phyloP scores from a whole-genome alignment of 805 yeast genomes.

The Cyberlindnera euphorbiae region DNA sequence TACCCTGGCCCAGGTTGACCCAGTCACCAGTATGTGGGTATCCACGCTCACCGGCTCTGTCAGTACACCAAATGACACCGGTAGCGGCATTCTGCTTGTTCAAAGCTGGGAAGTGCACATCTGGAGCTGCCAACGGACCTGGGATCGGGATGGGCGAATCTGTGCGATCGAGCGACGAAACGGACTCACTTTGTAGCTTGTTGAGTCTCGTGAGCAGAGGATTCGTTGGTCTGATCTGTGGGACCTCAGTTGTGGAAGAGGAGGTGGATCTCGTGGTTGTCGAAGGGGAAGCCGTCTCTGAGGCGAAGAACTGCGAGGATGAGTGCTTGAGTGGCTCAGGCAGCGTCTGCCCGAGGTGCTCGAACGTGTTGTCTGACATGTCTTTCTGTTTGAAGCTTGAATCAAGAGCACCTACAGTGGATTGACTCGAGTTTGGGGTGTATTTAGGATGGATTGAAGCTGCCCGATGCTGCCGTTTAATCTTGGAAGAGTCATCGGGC shows the following conservation, averaged over 20 bases:
- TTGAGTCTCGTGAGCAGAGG: slow-evolving; percentile 4
- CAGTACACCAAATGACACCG: slow-evolving; percentile 63
- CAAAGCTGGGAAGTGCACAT: slow-evolving; percentile 51
- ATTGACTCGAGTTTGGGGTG: no score
- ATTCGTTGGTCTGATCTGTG: background rate
- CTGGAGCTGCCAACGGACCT: slow-evolving; percentile 38
- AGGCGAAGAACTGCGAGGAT: slow-evolving; percentile 21
- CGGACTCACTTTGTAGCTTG: slow-evolving; percentile 5
- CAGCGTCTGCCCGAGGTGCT: slow-evolving; percentile 22
- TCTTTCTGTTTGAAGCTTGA: background rate
- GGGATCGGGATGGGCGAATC: slow-evolving; percentile 49
- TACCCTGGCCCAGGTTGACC: slow-evolving; percentile 63
- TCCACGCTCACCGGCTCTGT: slow-evolving; percentile 54
- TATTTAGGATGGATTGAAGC: no score
- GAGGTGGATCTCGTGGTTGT: slow-evolving; percentile 2
- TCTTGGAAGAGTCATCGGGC: no score
- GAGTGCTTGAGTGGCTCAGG: slow-evolving; percentile 26
- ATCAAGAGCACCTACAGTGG: no score
- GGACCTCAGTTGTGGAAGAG: background rate
- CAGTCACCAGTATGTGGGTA: slow-evolving; percentile 36
- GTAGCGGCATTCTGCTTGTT: slow-evolving; percentile 56
- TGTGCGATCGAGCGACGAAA: slow-evolving; percentile 5
- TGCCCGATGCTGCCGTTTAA: no score
- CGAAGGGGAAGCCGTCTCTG: slow-evolving; percentile 2
- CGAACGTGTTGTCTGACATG: slow-evolving; percentile 18